A percentile compares a stretch with the other conserved stretches of the same genome.
Conservation (phyloP, 2,329 filamentous ascomycete genomes). For the Fusarium pseudograminearum region DNA sequence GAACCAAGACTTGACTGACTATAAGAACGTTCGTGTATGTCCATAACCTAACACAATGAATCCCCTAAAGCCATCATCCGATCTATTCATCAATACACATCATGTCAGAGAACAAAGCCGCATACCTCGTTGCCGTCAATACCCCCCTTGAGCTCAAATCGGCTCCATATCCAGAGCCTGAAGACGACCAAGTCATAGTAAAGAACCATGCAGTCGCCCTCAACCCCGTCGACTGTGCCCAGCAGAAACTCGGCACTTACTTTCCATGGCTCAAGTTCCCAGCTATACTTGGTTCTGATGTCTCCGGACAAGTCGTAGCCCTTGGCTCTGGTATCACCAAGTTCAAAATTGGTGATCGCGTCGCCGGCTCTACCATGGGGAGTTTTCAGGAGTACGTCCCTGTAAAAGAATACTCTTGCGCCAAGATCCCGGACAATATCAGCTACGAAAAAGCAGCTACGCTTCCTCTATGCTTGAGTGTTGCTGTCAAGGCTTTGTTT, state of each 20-base stretch:
- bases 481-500: slow-evolving; percentile 22
- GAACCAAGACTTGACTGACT: not conserved
- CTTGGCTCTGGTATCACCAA: not conserved
- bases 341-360: slow-evolving; percentile 9
- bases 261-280: slow-evolving; percentile 29
- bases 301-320: slow-evolving; percentile 10
- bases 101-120: slow-evolving; percentile 17
- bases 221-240: slow-evolving; percentile 18
- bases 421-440: not conserved
- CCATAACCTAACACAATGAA: not conserved
- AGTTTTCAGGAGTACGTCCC: slow-evolving; percentile 20
- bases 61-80: not conserved
- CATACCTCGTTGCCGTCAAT: slow-evolving; percentile 6
- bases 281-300: slow-evolving; percentile 18
- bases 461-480: slow-evolving; percentile 12
- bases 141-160: slow-evolving; percentile 7
- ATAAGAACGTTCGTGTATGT: not conserved
- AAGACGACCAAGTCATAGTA: slow-evolving; percentile 11
- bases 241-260: slow-evolving; percentile 12
- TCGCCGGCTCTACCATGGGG: not conserved
- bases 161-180: not conserved
- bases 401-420: slow-evolving; percentile 5
- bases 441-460: slow-evolving; percentile 1
- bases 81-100: not conserved
- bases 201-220: slow-evolving; percentile 17